Percentiles rank a stretch among this genome's conserved stretches.
Conservation (phyloP, 371 early-diverging fungal genomes). For the Mucor irregularis region DNA sequence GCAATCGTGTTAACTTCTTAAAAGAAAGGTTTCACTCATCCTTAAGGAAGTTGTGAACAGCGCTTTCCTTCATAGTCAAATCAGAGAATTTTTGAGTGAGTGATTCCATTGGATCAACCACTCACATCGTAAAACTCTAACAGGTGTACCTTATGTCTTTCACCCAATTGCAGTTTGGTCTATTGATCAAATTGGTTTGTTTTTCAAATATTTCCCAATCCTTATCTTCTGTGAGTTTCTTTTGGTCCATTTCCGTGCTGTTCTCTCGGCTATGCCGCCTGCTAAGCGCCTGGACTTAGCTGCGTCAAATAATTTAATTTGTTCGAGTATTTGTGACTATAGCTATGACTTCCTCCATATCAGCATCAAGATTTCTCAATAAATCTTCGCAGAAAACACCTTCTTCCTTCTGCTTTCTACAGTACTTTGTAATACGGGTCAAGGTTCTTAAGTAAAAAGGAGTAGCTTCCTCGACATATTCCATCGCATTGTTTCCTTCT, state of each 20-base stretch:
- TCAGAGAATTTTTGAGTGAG: conserved; percentile 10
- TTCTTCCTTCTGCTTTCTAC: conserved; percentile 7
- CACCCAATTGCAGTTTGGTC: conserved; percentile 10
- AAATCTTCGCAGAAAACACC: conserved; percentile 3
- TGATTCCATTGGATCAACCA: conserved; percentile 10
- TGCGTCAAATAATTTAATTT: conserved; percentile 11
- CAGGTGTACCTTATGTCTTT: conserved; percentile 7
- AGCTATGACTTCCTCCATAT: conserved; percentile 13
- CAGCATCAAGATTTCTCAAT: conserved; percentile 7
- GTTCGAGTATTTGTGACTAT: conserved; percentile 10
- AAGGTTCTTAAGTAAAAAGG: conserved; percentile 11
- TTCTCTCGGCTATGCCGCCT: conserved; percentile 12
- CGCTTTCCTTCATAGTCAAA: conserved; percentile 4
- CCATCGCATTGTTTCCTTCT: conserved; percentile 13
- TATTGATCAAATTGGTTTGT: conserved; percentile 12
- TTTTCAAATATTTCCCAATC: conserved; percentile 15
- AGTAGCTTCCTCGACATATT: conserved; percentile 4
- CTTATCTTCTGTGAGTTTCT: conserved; percentile 15
- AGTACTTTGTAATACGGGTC: conserved; percentile 13
- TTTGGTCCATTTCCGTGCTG: conserved; percentile 17
- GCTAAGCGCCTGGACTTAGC: conserved; percentile 8
- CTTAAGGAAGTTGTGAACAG: conserved; percentile 8
- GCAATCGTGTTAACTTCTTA: conserved; percentile 5
- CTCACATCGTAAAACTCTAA: conserved; percentile 12
- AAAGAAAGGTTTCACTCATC: conserved; percentile 14